Percentiles rank a stretch among this genome's conserved stretches.
Evolutionary conservation across 2,329 filamentous ascomycete genomes (phyloP).

Genomic region (Alternaria panax): DNA sequence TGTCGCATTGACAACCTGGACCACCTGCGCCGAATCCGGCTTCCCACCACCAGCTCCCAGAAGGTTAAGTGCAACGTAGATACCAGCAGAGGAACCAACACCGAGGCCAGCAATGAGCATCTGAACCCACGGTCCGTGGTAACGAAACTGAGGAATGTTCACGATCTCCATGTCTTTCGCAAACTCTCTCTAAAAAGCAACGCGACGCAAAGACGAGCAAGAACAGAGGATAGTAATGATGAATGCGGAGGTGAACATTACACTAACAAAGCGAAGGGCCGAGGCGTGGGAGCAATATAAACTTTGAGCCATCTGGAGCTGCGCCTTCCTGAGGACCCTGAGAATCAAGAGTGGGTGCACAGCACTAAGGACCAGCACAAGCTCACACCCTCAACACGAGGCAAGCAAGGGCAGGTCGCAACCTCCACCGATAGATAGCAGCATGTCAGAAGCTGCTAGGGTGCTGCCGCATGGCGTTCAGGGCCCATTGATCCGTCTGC

Average conservation of each 20-base stretch:
- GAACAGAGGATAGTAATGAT: background rate
- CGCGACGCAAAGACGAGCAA: background rate
- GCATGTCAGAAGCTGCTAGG: slow-evolving; percentile 5
- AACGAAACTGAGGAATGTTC: slow-evolving; percentile 36
- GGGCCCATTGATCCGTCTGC: slow-evolving; percentile 1
- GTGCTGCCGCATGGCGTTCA: slow-evolving; percentile 3
- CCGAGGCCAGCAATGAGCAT: slow-evolving; percentile 40
- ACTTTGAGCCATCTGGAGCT: slow-evolving; percentile 3
- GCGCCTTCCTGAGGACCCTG: background rate
- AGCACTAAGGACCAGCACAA: background rate
- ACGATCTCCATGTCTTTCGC: slow-evolving; percentile 30
- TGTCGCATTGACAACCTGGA: slow-evolving; percentile 44
- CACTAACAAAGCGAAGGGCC: background rate
- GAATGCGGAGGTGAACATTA: background rate
- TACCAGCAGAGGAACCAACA: slow-evolving; percentile 40
- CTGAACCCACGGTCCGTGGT: slow-evolving; percentile 43
- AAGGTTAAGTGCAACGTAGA: slow-evolving; percentile 42
- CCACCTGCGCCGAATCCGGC: slow-evolving; percentile 41
- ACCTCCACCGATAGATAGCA: slow-evolving; percentile 7
- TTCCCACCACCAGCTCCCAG: slow-evolving; percentile 40
- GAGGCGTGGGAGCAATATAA: background rate
- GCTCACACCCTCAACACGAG: background rate
- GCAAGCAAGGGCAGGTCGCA: slow-evolving; percentile 7
- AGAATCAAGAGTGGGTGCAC: slow-evolving; percentile 5
- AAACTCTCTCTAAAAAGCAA: background rate